Evolutionary conservation across 441 rosid genomes (phyloP), one percentile per base, ranked within the genome.

Genomic region (Syzygium syzygioides): DNA sequence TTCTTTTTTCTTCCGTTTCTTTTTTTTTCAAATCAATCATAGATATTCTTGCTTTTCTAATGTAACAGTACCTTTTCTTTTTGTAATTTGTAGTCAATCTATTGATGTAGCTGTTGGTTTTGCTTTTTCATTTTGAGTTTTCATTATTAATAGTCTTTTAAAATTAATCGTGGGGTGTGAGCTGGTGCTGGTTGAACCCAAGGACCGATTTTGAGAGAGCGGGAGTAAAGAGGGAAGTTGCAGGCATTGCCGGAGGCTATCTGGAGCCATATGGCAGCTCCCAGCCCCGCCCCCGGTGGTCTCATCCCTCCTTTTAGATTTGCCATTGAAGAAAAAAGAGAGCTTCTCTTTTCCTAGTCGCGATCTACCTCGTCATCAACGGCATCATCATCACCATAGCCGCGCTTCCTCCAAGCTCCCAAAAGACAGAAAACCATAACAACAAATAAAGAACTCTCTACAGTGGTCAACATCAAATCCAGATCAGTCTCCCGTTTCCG

Each of bases 241-340:
- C 5, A 41, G 91, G 94, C 88, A 93, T 41, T 41, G 45, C 45
- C 45, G 5, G 91, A 87, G 34, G 94, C 93, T 50, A 92, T 91
- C 85, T 91, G 91, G 54, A 93, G 85, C 94, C 94, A 93, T 56
- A 92, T 91, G 2, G 93, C 92, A 25, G 93, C 93, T 25, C 92
- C 94, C 5, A 92, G 87, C n/a, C 94, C 93, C 54, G 92, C 92
- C 94, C 94, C 91, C 37, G 93, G 93, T 11, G 94, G 94, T 34
- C 94, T 91, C 12, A 90, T 92, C 85, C 94, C 94, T 87, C 87
- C 92, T 84, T 93, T 93, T 20, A 92, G 86, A 83, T 50, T 92
- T 88, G 85, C 91, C 94, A 92, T 94, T 30, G 92, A 85, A 87
- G 37, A n/a, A 53, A 14, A 6, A 41, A 41, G 52, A 50, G 12